Conservation (phyloP, 768 basidiomycete genomes). For the Macrolepiota fuliginosa region DNA sequence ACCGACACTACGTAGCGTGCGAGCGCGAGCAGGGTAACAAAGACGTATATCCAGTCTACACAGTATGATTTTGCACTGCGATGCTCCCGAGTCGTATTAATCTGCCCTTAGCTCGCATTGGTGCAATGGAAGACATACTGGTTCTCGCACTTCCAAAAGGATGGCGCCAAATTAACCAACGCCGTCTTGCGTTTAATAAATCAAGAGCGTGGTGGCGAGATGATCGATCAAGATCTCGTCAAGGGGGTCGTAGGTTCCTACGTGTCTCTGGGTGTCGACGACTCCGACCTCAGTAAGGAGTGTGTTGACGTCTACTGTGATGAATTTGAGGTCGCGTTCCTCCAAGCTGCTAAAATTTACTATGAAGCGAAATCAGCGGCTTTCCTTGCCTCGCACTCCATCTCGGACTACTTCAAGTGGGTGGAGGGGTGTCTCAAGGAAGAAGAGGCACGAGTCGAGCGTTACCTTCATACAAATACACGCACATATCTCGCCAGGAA, state of each 20-base stretch:
- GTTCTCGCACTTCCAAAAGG: constrained; percentile 84
- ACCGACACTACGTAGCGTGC: constrained; percentile 98
- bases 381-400: constrained; percentile 84
- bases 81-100: not conserved
- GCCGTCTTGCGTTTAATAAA: constrained; percentile 91
- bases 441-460: constrained; percentile 93
- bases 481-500: constrained; percentile 74
- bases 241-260: constrained; percentile 96
- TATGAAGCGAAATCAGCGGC: constrained; percentile 90
- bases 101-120: constrained; percentile 68
- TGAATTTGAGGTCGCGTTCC: constrained; percentile 87
- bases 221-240: constrained; percentile 87
- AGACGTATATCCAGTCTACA: constrained; percentile 95
- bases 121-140: constrained; percentile 95
- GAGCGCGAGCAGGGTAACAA: constrained; percentile 97
- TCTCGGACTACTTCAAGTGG: constrained; percentile 94
- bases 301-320: constrained; percentile 92
- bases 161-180: constrained; percentile 76
- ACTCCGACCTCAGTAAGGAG: constrained; percentile 85
- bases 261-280: constrained; percentile 91
- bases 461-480: constrained; percentile 88
- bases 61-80: constrained; percentile 52
- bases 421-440: constrained; percentile 90
- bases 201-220: constrained; percentile 89
- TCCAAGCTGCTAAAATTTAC: constrained; percentile 84